Evolutionary conservation across 441 rosid genomes (phyloP).

Genomic region (Metrosideros polymorpha): DNA sequence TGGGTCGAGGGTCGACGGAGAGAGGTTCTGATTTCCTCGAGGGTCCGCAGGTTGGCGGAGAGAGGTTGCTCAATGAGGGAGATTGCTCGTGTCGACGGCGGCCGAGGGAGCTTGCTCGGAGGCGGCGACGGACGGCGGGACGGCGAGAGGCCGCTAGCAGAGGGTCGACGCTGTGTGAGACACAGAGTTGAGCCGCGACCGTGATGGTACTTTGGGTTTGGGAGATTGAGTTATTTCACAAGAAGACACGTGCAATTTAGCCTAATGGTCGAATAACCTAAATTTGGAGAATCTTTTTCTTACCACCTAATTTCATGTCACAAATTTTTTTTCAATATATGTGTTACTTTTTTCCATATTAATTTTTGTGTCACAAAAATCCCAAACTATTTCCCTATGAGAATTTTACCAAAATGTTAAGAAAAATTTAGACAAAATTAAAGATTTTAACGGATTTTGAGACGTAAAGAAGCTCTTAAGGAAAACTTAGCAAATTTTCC

Average conservation of each 20-base stretch:
- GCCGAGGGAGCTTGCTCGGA: background rate
- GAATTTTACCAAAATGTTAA: background rate
- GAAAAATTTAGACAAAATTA: background rate
- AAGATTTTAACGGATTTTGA: background rate
- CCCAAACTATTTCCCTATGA: fast-evolving
- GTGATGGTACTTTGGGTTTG: background rate
- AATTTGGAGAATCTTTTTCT: background rate
- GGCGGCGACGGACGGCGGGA: background rate
- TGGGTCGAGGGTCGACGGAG: background rate
- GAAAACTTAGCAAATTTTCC: background rate
- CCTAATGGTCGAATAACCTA: background rate
- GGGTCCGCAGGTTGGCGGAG: background rate
- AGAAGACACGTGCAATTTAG: background rate
- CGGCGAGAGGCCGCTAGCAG: background rate
- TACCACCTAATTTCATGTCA: background rate
- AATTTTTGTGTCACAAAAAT: background rate
- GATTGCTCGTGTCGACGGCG: background rate
- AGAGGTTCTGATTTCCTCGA: background rate
- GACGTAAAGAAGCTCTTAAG: background rate
- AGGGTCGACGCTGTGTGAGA: background rate
- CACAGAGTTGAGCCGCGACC: background rate
- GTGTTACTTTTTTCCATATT: fast-evolving
- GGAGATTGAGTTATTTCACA: background rate
- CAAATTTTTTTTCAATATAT: no score
- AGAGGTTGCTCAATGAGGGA: background rate